Conservation (phyloP, 2,329 filamentous ascomycete genomes). For the Bretziella fagacearum region DNA sequence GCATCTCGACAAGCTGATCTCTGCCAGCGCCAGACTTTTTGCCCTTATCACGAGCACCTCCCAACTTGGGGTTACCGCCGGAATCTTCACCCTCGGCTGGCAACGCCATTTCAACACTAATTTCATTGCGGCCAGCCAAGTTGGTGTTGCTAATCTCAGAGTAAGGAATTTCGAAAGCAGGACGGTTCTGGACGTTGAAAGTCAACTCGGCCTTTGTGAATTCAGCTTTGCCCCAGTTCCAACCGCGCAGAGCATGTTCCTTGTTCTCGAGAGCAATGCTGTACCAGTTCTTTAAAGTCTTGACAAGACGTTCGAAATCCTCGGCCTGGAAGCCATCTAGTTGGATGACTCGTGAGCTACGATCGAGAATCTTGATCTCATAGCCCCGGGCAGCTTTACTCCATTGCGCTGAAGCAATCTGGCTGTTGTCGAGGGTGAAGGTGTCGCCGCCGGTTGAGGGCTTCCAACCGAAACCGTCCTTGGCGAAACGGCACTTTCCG, state of each 20-base stretch:
- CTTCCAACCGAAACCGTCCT: constrained; percentile 92
- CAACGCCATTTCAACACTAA: constrained; percentile 82
- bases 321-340: constrained; percentile 91
- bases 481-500: constrained; percentile 87
- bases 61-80: constrained; percentile 49
- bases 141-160: constrained; percentile 97
- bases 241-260: constrained; percentile 87
- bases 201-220: constrained; percentile 88
- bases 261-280: constrained; percentile 80
- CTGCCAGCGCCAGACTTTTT: constrained; percentile 78
- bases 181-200: constrained; percentile 94
- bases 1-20: constrained; percentile 95
- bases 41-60: constrained; percentile 57
- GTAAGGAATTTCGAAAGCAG: constrained; percentile 92
- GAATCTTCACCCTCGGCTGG: constrained; percentile 55
- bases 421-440: constrained; percentile 77
- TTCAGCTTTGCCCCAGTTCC: constrained; percentile 99
- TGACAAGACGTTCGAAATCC: constrained; percentile 78
- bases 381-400: constrained; percentile 82
- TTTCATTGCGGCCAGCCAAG: constrained; percentile 90
- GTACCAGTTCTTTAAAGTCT: constrained; percentile 97
- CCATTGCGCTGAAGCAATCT: constrained; percentile 83
- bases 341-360: constrained; percentile 73
- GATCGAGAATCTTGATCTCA: constrained; percentile 79
- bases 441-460: constrained; percentile 72